Evolutionary conservation across 257 asterid genomes (phyloP).

Genomic region (Ehretia macrophylla): DNA sequence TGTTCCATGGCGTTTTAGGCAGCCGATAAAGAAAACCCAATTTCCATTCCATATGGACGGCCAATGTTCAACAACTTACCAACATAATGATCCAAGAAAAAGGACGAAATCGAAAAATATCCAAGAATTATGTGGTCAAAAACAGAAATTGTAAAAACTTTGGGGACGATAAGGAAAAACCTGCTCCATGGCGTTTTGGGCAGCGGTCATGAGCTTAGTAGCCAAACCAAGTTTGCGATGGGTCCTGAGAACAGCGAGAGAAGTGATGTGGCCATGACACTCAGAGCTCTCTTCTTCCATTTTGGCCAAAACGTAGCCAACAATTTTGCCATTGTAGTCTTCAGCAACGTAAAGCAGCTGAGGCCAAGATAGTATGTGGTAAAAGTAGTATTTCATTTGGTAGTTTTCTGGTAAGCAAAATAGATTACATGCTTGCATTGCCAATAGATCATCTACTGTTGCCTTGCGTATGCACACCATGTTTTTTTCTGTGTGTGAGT

Average conservation of each 20-base stretch:
- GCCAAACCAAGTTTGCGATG: slow-evolving; percentile 95
- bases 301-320: slow-evolving; percentile 91
- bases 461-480: slow-evolving; percentile 99
- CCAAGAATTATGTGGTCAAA: no score
- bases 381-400: slow-evolving; percentile 95
- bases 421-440: slow-evolving; percentile 94
- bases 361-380: slow-evolving; percentile 99
- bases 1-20: slow-evolving; percentile 99
- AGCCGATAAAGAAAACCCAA: no score
- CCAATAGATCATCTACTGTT: slow-evolving; percentile 79
- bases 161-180: slow-evolving; percentile 11
- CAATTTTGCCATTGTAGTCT: slow-evolving; percentile 94
- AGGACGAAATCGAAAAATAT: no score
- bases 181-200: slow-evolving; percentile 98
- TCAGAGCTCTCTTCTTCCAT: slow-evolving; percentile 97
- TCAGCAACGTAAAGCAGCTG: slow-evolving; percentile 96
- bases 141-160: no score
- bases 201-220: slow-evolving; percentile 98
- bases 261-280: slow-evolving; percentile 98
- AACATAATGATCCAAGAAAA: no score
- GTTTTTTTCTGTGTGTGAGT: not conserved
- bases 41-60: no score
- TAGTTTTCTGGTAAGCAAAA: slow-evolving; percentile 94
- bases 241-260: slow-evolving; percentile 96
- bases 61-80: no score